Evolutionary conservation across 225 moss, liverwort and hornwort genomes (phyloP), one percentile per base, ranked within the genome.

Genomic region (Antitrichia curtipendula): DNA sequence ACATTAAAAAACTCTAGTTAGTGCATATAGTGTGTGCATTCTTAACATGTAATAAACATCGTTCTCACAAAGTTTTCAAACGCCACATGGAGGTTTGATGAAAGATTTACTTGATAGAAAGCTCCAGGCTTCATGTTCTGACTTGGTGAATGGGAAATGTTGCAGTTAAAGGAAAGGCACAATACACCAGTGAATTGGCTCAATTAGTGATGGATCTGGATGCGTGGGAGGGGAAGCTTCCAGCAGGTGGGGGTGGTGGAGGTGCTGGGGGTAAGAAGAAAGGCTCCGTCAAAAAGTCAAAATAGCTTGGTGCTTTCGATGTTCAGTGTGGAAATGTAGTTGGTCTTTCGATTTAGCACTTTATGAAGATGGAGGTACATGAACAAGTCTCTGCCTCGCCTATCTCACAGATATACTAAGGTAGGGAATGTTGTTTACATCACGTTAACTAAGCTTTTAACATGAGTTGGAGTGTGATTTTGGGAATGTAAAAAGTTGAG

Each of bases 191-290:
- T 62, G 89, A 91, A 53, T 38, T 91, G 83, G 87, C 80, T 68
- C 88, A 89, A 69, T 52, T 65, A 75, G 93, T 94, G 52, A 90
- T 80, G 28, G 88, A 86, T 61, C 65, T 94, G 80, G 87, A 88
- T 83, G 85, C 56, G 57, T 92, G 93, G 93, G 90, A 87, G 88
- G 91, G 90, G 65, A 94, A 87, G 88, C 80, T 86, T n/a, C 85
- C 86, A 56, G 58, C 84, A 69, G 89, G 84, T 34, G 85, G 75
- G 10, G 75, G 47, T 29, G 84, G 22, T 28, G 88, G 83, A 9
- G 85, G 16, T 40, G 72, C 25, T 38, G 84, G n/a, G 64, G 79
- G 75, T 41, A 82, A 87, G 69, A 86, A 89, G 86, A 85, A 89
- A 89, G 84, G 25, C 25, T 89, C 89, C 13, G 79, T 89, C 23